Base-by-base conservation (phyloP, 108 stramenopile genomes). In the Nitzschia inconspicua region DNA sequence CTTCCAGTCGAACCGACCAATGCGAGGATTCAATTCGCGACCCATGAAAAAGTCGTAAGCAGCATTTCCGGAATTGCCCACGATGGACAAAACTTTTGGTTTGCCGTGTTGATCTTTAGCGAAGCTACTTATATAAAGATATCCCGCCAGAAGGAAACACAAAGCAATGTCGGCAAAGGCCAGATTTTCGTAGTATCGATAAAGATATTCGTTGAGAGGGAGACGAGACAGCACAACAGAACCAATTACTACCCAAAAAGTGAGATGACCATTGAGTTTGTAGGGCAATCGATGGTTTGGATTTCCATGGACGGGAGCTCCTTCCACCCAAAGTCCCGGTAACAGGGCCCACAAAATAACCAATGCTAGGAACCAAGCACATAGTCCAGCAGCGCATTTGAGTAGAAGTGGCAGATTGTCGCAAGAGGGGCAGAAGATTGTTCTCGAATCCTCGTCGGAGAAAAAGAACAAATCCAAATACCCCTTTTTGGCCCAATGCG, bases 1-100 rank as follows among this genome's bases (percentile, higher is more conserved):
- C 65, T 99, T 99, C 82, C 95, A 89, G 66, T 99, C 98, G 60
- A 98, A 89, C 19, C 68, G 51, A 35, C 44, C 44, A 31, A 79
- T 57, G 23, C 98, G 87, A 22, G 98, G 98, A 84, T 99, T 99
- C 6, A 99, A 78, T 72, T 98, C 97, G 14, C 98, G 80, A 13
- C 98, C 98, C 58, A 98, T 96, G 68, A 87, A 99, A 68, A 92
- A 97, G 78, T 99, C 95, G 58, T 99, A 98, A 16, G 83, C 5
- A 22, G 58, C 51, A 67, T 74, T 90, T 44, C 93, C 90, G 16
- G 88, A 93, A 62, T 93, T 65, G 1, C 96, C 95, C 0, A 82
- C 89, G 18, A 76, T 70, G 34, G 96, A 95, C 53, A 97, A 69
- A 49, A 95, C 60, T 9, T 79, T 71, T 25, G 44, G 14, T n/a